Evolutionary conservation across 805 yeast genomes (phyloP), one percentile per base, ranked within the genome.

Genomic region (Candida corydali): DNA sequence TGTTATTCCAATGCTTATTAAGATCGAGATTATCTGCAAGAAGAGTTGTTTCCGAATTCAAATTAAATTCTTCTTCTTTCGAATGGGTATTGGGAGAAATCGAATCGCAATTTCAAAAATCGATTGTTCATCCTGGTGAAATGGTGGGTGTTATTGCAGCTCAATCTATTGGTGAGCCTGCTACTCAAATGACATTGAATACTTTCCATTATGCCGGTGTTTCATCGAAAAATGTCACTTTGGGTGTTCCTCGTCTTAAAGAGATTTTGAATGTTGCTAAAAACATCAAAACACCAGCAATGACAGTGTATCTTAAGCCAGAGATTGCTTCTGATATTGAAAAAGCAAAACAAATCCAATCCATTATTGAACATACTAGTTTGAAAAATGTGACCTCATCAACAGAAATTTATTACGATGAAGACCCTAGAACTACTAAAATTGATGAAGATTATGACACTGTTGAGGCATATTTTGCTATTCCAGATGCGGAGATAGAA

Each of bases 131-230:
- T 45, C 96, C 98, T 3, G 97, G 97, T 73, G 97, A 89, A 60
- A 89, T 89, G 96, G 97, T 89, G 40, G 97, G 97, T 71, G 95
- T 89, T 36, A 76, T 89, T 54, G 97, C 97, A 36, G 96, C 97
- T 2, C 97, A 89, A 69, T 87, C 96, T 25, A 89, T 89, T 65
- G 97, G 97, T 70, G 97, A 89, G 60, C 97, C 97, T 35, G 96
- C 97, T 27, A 89, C 97, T 22, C 97, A 89, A 64, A 89, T 89
- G 97, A 89, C 97, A 2, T 75, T 89, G 65, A 89, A 89, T 57
- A 89, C 97, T 50, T 89, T 88, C 89, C 96, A 88, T 71, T 88
- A 86, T 71, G 96, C 96, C 12, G 96, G 96, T 82, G 96, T 88
- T 42, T 88, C 95, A 23, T 86, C 96, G 3, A 88, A 87, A 81